Percentiles rank a stretch among this genome's conserved stretches.
Conservation (phyloP, 2,329 filamentous ascomycete species). For the Aspergillus pseudoviridinutans region DNA sequence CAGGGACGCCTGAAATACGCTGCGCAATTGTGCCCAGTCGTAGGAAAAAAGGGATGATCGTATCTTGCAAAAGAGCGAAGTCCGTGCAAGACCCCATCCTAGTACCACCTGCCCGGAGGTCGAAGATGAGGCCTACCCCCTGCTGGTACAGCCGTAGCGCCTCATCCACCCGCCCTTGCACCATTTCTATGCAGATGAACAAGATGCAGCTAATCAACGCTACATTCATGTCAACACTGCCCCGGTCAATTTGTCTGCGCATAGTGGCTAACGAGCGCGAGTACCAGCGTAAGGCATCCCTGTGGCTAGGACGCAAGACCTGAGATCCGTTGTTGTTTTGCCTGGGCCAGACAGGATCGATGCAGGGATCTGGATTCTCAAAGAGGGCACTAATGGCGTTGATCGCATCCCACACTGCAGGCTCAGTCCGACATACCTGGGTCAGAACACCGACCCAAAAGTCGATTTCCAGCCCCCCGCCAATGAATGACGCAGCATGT, state of each 20-base stretch:
- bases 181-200: conserved; percentile 32
- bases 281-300: conserved; percentile 29
- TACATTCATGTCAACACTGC: conserved; percentile 22
- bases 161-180: conserved; percentile 23
- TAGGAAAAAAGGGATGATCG: conserved; percentile 28
- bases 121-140: conserved; percentile 23
- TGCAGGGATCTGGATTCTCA: conserved; percentile 21
- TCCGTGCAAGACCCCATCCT: too few relatives aligned
- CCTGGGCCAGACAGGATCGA: conserved; percentile 5
- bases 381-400: conserved; percentile 33
- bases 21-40: conserved; percentile 23
- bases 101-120: conserved; percentile 13
- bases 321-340: not conserved
- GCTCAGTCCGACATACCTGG: conserved; percentile 29
- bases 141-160: conserved; percentile 28
- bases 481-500: conserved; percentile 24
- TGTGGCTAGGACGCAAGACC: conserved; percentile 19
- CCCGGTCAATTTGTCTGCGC: conserved; percentile 21
- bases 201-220: conserved; percentile 30
- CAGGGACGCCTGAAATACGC: conserved; percentile 7
- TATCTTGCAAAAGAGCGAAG: conserved; percentile 17
- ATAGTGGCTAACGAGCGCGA: conserved; percentile 27
- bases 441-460: conserved; percentile 34
- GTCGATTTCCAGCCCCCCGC: conserved; percentile 28
- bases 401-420: conserved; percentile 35